A percentile compares a stretch with the other conserved stretches of the same genome.
Evolutionary conservation across 208 protist species (phyloP).

Genomic region (Leishmania lainsoni): DNA sequence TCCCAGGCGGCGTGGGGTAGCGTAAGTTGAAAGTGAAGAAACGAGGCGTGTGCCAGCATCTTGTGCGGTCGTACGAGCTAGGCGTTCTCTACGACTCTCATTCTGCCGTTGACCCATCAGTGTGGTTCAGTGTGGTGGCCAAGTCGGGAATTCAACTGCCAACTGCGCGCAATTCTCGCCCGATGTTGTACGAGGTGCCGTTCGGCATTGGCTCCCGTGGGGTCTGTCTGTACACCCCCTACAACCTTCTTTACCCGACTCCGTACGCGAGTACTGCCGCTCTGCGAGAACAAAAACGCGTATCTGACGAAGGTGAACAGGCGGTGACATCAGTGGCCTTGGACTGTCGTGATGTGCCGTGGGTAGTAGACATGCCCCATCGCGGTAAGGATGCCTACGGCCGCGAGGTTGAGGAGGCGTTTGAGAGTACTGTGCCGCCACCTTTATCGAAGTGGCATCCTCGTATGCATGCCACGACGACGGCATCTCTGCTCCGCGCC

Average conservation of each 20-base stretch:
- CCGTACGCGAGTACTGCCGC: constrained; percentile 69
- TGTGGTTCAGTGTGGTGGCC: constrained; percentile 43
- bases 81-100: constrained; percentile 78
- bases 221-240: constrained; percentile 47
- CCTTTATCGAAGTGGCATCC: constrained; percentile 1
- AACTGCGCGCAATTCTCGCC: constrained; percentile 14
- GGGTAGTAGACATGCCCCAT: constrained; percentile 83
- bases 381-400: constrained; percentile 56
- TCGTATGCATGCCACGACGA: neutral
- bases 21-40: constrained; percentile 23
- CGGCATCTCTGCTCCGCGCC: neutral
- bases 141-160: constrained; percentile 36
- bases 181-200: constrained; percentile 28
- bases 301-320: neutral
- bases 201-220: neutral
- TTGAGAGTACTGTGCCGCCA: constrained; percentile 9
- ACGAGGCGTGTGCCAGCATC: constrained; percentile 8
- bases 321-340: constrained; percentile 1
- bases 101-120: constrained; percentile 22
- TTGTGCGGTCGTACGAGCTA: constrained; percentile 83
- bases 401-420: constrained; percentile 34
- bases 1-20: constrained; percentile 87
- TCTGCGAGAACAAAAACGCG: constrained; percentile 22
- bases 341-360: constrained; percentile 61
- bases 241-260: constrained; percentile 51